Conservation (phyloP, 306 rosid genomes). For the Mucuna pruriens region DNA sequence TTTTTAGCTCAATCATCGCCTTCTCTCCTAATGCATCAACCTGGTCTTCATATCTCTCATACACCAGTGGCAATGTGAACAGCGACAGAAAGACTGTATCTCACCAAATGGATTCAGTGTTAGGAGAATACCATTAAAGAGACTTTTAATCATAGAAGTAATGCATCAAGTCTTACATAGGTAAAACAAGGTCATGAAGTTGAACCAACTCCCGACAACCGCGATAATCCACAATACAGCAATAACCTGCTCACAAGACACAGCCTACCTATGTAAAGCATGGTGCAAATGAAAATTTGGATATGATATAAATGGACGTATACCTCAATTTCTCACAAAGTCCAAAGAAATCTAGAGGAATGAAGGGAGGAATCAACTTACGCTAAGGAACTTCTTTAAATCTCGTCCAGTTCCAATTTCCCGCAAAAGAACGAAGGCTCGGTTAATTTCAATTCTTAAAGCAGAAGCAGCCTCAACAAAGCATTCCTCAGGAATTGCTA, state of each 20-base stretch:
- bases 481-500: slow-evolving; percentile 58
- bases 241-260: slow-evolving; percentile 53
- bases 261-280: not conserved
- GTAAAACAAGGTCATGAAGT: slow-evolving; percentile 78
- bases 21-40: slow-evolving; percentile 79
- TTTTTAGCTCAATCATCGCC: slow-evolving; percentile 72
- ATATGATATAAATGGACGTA: not conserved
- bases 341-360: slow-evolving; percentile 18
- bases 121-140: slow-evolving; percentile 22
- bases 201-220: slow-evolving; percentile 69
- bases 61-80: slow-evolving; percentile 73
- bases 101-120: slow-evolving; percentile 31
- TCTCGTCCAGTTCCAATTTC: slow-evolving; percentile 76
- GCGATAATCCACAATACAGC: slow-evolving; percentile 73
- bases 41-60: slow-evolving; percentile 80
- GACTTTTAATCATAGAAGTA: not conserved
- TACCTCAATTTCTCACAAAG: not conserved
- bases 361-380: slow-evolving; percentile 46
- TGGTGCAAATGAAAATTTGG: not conserved
- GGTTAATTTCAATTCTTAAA: slow-evolving; percentile 62
- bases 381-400: slow-evolving; percentile 70
- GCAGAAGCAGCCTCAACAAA: slow-evolving; percentile 55
- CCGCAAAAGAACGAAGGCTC: slow-evolving; percentile 52
- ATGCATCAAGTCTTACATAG: slow-evolving; percentile 52
- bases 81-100: slow-evolving; percentile 62